Evolutionary conservation across 495 filamentous ascomycete genomes (phyloP), one percentile per base, ranked within the genome.

Genomic region (Aspergillus leporis): DNA sequence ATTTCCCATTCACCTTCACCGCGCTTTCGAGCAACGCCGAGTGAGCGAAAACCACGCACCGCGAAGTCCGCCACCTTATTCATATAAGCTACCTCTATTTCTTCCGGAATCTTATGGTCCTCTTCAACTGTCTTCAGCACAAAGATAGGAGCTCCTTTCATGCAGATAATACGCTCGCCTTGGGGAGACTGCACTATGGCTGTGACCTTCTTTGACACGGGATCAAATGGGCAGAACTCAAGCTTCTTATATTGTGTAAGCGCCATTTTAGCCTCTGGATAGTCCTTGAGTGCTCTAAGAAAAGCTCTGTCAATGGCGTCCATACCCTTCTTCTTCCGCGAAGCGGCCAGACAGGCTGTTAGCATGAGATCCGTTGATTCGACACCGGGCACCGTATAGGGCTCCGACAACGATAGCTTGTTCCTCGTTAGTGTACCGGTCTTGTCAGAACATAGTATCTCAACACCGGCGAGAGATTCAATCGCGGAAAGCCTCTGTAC

Each of bases 391-490:
- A 92, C 87, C 50, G 87, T 90, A 77, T 86, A 96, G 32, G 92
- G 92, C 64, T 95, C 92, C 49, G 86, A 80, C 52, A 96, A 82
- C 38, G 90, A 91, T 18, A 96, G 83, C 75, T 92, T 93, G 81
- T 96, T 96, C 78, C 92, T 93, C 66, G 92, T 96, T 61, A 96
- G 50, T 85, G 87, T 84, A 18, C 81, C 80, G 0, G 91, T 96
- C 82, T 97, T 97, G 83, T 97, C 93, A 43, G 93, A 95, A 83
- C 93, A 96, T 47, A 97, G 88, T 70, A 97, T 93, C 73, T 96
- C 88, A 56, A 93, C 92, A 79, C 90, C 92, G 66, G 92, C 92
- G 55, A 97, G 81, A 16, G 92, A 97, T 77, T 97, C 92, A 58
- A 97, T 97, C 51, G 92, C 92, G 28, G 89, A 90, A 31, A 97